Conservation (phyloP, 441 rosid species). For the Brassica balearica region DNA sequence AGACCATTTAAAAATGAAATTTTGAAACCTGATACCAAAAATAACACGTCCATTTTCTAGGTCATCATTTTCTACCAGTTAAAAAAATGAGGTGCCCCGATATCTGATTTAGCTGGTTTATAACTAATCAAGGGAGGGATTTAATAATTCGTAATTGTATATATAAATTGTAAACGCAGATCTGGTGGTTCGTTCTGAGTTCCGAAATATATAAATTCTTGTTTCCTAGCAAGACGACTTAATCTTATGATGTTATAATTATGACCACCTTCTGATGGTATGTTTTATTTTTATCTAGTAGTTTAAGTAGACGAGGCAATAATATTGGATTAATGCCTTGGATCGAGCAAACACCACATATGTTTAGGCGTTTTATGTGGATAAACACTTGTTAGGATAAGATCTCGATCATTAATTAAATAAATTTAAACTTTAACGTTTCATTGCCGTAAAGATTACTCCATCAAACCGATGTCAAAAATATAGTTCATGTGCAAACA, state of each 20-base stretch:
- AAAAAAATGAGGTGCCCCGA: no score
- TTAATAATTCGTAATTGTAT: no score
- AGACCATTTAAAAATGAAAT: no score
- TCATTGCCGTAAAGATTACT: constrained; percentile 25
- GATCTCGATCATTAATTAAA: constrained; percentile 17
- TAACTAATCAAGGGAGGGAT: no score
- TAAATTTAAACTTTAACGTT: constrained; percentile 12
- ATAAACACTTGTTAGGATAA: constrained; percentile 35
- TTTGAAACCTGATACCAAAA: no score
- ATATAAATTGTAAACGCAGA: no score
- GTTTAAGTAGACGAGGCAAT: constrained; percentile 13
- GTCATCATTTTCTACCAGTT: no score
- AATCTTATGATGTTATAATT: neutral
- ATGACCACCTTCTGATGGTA: constrained; percentile 1
- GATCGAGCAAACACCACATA: constrained; percentile 29
- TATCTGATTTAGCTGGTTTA: no score
- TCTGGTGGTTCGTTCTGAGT: neutral
- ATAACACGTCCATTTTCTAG: no score
- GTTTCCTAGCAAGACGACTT: constrained; percentile 17
- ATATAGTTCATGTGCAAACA: neutral
- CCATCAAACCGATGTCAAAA: neutral
- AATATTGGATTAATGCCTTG: constrained; percentile 26
- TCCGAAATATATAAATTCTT: neutral
- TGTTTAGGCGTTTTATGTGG: constrained; percentile 38
- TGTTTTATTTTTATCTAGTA: neutral